Evolutionary conservation across 1,284 basidiomycete genomes (phyloP).

Genomic region (Takashimella tepidaria): DNA sequence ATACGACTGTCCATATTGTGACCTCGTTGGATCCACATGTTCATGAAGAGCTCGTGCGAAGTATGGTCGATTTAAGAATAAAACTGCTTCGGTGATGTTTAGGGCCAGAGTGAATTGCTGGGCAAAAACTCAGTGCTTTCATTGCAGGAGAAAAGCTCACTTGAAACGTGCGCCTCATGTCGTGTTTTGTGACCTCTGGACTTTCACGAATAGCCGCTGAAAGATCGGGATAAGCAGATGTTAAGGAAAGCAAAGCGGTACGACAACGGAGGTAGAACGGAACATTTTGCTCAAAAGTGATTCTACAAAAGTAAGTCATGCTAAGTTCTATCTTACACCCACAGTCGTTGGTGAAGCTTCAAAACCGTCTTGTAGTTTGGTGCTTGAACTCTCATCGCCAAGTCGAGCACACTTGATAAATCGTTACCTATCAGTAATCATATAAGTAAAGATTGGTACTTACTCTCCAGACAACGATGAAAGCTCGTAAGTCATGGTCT

Average conservation of each 20-base stretch:
- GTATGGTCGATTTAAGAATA: constrained; percentile 32
- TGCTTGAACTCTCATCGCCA: constrained; percentile 18
- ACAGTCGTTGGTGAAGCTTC: constrained; percentile 23
- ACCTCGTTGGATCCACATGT: constrained; percentile 19
- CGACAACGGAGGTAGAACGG: constrained; percentile 28
- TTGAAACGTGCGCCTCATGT: constrained; percentile 24
- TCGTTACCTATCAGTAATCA: neutral
- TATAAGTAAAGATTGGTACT: too few species aligned
- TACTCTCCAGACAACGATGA: constrained; percentile 22
- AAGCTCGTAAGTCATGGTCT: constrained; percentile 11
- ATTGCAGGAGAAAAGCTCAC: too few species aligned
- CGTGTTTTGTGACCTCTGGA: constrained; percentile 17
- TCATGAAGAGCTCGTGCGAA: constrained; percentile 30
- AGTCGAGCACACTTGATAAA: constrained; percentile 17
- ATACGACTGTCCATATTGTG: constrained; percentile 23
- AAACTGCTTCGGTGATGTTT: constrained; percentile 24
- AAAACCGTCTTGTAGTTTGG: constrained; percentile 19
- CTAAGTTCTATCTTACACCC: neutral
- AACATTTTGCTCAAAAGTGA: constrained; percentile 26
- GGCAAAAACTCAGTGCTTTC: too few species aligned
- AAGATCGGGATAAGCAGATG: constrained; percentile 23
- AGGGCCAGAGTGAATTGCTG: constrained; percentile 31
- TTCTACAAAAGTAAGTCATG: neutral
- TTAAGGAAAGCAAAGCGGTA: constrained; percentile 19
- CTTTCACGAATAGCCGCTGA: constrained; percentile 17